Evolutionary conservation across 768 basidiomycete species (phyloP).

Genomic region (Termitomyces sp.): DNA sequence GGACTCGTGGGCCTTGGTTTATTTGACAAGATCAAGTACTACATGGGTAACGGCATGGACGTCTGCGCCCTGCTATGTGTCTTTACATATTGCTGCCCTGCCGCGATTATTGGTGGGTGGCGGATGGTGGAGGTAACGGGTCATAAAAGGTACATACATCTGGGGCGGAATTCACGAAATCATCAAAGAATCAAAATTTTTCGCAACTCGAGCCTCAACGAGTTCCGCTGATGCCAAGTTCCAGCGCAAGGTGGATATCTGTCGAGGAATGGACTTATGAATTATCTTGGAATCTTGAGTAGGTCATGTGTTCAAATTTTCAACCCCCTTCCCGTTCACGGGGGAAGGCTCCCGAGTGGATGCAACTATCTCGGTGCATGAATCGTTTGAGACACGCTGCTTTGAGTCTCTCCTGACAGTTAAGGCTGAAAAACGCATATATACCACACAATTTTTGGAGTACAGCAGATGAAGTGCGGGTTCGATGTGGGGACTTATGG

Average conservation of each 20-base stretch:
- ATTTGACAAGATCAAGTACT: not conserved
- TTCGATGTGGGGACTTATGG: not conserved
- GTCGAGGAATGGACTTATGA: not conserved
- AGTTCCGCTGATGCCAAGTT: not conserved
- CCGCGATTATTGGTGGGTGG: not conserved
- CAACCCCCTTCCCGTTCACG: not conserved
- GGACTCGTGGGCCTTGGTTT: not conserved
- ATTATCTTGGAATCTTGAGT: not conserved
- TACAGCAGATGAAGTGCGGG: too few relatives aligned
- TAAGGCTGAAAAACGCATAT: not conserved
- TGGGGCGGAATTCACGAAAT: not conserved
- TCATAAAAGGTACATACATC: not conserved
- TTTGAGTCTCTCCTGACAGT: not conserved
- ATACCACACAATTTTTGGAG: not conserved
- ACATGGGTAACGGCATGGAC: not conserved
- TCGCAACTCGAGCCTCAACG: not conserved
- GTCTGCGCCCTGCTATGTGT: not conserved
- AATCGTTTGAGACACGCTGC: not conserved
- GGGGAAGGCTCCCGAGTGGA: not conserved
- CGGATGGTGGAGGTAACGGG: not conserved
- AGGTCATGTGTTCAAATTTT: not conserved
- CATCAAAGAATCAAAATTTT: not conserved
- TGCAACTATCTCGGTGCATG: not conserved
- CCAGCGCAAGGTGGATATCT: not conserved
- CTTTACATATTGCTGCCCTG: not conserved